A percentile compares a stretch with the other conserved stretches of the same genome.
Conservation (phyloP, 2,329 filamentous ascomycete genomes). For the Cryphonectria nitschkei region DNA sequence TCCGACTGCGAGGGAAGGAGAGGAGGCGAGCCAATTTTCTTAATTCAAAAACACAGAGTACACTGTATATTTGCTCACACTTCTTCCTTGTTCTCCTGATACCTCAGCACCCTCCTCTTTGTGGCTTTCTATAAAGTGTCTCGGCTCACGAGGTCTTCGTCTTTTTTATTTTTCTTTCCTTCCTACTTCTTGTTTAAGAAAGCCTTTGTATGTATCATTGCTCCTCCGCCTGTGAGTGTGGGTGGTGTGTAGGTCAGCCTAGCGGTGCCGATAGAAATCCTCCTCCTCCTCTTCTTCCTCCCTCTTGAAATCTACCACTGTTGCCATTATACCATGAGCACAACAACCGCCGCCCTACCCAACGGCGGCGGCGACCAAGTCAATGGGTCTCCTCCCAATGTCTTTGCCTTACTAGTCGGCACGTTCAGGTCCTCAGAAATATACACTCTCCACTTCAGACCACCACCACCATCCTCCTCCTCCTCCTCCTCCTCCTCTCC, state of each 20-base stretch:
- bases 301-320: not conserved
- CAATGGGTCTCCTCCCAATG: slow-evolving; percentile 13
- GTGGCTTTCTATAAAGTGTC: not conserved
- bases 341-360: not conserved
- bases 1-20: not conserved
- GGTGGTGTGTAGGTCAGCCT: not conserved
- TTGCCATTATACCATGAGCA: not conserved
- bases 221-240: not conserved
- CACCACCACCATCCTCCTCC: slow-evolving; percentile 5
- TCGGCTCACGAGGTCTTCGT: not conserved
- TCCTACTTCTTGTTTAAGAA: not conserved
- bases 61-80: not conserved
- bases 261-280: not conserved
- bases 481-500: not conserved
- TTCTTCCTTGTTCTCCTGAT: not conserved
- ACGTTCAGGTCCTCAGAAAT: slow-evolving; percentile 25
- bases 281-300: not conserved
- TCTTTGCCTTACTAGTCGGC: slow-evolving; percentile 26
- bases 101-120: no score
- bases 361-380: not conserved
- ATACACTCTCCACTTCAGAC: slow-evolving; percentile 25
- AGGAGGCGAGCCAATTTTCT: not conserved
- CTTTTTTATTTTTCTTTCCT: not conserved
- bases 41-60: not conserved
- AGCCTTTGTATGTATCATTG: not conserved